Conservation (phyloP, 352 stramenopile genomes). For the Phytophthora sp. region DNA sequence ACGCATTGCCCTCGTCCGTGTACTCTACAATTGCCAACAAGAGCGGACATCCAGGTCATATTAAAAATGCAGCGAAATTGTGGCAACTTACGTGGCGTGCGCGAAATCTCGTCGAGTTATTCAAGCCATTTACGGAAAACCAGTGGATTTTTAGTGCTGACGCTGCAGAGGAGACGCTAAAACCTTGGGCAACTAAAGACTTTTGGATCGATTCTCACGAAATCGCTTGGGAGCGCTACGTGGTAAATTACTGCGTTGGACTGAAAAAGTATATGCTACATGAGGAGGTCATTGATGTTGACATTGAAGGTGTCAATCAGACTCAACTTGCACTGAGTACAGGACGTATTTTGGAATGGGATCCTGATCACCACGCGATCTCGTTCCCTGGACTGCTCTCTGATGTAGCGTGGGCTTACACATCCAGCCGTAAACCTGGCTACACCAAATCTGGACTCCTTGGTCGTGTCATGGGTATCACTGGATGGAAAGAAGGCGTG, state of each 20-base stretch:
- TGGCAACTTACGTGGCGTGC: conserved; percentile 82
- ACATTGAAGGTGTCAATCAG: conserved; percentile 80
- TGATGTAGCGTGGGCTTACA: conserved; percentile 90
- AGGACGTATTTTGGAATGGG: conserved; percentile 84
- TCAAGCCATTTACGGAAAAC: conserved; percentile 89
- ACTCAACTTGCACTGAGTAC: conserved; percentile 84
- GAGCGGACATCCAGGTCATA: conserved; percentile 61
- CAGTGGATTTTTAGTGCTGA: conserved; percentile 83
- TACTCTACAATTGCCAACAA: conserved; percentile 82
- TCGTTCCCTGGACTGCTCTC: conserved; percentile 86
- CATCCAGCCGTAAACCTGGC: conserved; percentile 85
- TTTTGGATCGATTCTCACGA: conserved; percentile 79
- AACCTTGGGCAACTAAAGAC: conserved; percentile 34
- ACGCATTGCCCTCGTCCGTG: conserved; percentile 79
- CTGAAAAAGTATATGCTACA: conserved; percentile 85
- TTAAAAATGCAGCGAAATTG: conserved; percentile 69
- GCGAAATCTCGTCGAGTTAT: conserved; percentile 77
- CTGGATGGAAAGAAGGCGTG: conserved; percentile 84
- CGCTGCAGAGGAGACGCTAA: conserved; percentile 46
- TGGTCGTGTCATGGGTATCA: conserved; percentile 86
- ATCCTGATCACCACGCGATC: conserved; percentile 89
- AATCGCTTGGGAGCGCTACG: conserved; percentile 86
- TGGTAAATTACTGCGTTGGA: conserved; percentile 86
- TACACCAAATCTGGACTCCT: conserved; percentile 87
- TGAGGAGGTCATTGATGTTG: conserved; percentile 85